Evolutionary conservation across 129 eudicot genomes (phyloP).

Genomic region (Mikania micrantha): DNA sequence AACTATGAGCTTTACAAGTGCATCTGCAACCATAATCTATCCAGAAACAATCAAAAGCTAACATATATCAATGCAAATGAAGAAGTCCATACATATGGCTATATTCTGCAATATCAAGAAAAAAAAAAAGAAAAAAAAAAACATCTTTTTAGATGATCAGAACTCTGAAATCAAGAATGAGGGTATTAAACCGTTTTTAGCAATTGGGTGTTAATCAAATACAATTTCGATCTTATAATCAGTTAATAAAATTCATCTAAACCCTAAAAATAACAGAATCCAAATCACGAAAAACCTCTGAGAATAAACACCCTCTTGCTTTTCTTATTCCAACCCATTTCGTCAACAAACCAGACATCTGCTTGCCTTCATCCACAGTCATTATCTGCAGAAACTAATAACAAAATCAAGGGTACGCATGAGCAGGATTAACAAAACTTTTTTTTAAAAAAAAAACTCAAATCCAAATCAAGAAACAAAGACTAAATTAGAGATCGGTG

Average conservation of each 20-base stretch:
- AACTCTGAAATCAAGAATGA: background rate
- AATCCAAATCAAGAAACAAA: background rate
- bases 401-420: background rate
- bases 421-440: background rate
- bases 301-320: constrained; percentile 19
- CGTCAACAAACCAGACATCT: background rate
- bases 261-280: background rate
- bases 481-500: background rate
- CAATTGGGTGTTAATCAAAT: constrained; percentile 10
- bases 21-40: background rate
- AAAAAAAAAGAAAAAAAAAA: background rate
- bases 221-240: background rate
- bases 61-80: constrained; percentile 8
- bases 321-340: constrained; percentile 29
- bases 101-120: constrained; percentile 24
- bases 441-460: background rate
- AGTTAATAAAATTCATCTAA: background rate
- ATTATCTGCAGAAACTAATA: constrained; percentile 11
- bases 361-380: background rate
- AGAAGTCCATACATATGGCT: constrained; percentile 15
- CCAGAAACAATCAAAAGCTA: constrained; percentile 7
- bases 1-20: background rate
- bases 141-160: background rate
- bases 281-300: constrained; percentile 8
- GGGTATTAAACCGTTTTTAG: background rate